These are phyloP conservation scores for Epichloe aotearoae DNA, from an alignment of 2,329 filamentous ascomycete species.

Conservation along the genomic window DNA sequence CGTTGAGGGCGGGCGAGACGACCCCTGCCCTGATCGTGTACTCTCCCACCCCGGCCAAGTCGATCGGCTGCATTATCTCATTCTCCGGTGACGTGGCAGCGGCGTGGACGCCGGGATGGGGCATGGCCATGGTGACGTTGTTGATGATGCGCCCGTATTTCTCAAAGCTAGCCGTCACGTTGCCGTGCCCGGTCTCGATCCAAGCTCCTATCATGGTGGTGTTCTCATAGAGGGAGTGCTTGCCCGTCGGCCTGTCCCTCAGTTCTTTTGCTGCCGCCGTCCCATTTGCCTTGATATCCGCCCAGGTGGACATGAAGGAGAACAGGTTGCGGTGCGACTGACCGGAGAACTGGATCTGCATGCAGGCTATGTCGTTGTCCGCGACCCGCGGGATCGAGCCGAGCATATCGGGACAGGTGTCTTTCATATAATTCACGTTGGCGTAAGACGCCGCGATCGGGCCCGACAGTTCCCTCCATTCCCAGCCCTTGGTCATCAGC, in stretches of 20 bases:
- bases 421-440: slow-evolving; percentile 42
- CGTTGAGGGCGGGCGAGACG: slow-evolving; percentile 56
- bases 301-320: slow-evolving; percentile 46
- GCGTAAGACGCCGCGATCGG: slow-evolving; percentile 49
- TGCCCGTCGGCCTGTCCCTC: slow-evolving; percentile 40
- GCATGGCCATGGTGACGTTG: slow-evolving; percentile 66
- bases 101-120: slow-evolving; percentile 53
- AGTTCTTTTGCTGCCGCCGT: slow-evolving; percentile 29
- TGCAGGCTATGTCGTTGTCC: slow-evolving; percentile 40
- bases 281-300: slow-evolving; percentile 27
- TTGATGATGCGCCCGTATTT: slow-evolving; percentile 48
- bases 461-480: slow-evolving; percentile 37
- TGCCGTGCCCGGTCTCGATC: slow-evolving; percentile 43
- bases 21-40: slow-evolving; percentile 57
- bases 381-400: slow-evolving; percentile 24
- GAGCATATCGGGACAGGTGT: slow-evolving; percentile 50
- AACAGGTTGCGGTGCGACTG: slow-evolving; percentile 58
- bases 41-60: slow-evolving; percentile 51
- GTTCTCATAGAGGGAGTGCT: slow-evolving; percentile 55
- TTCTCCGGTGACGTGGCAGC: slow-evolving; percentile 51
- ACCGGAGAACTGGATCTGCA: slow-evolving; percentile 56
- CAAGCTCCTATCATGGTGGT: slow-evolving; percentile 57
- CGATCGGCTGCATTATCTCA: slow-evolving; percentile 54
- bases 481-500: slow-evolving; percentile 43
- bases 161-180: slow-evolving; percentile 38